Conservation (phyloP, 345 rosid genomes). For the Draba incana region DNA sequence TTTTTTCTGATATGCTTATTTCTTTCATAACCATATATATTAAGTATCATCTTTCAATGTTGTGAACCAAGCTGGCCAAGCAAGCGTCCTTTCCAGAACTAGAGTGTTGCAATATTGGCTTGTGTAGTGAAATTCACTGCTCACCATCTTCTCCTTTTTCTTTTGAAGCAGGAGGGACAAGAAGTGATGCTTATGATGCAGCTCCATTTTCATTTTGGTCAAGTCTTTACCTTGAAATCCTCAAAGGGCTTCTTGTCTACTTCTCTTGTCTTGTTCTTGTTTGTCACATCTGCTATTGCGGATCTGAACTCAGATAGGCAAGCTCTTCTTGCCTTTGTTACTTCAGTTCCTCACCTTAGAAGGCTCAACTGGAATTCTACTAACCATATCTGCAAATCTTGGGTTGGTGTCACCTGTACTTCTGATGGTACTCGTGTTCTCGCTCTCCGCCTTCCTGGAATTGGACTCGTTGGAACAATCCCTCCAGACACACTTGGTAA, state of each 20-base stretch:
- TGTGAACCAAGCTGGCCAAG: constrained; percentile 16
- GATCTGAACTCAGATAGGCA: constrained; percentile 67
- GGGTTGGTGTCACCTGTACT: constrained; percentile 75
- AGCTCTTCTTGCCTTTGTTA: constrained; percentile 67
- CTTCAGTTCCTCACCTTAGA: constrained; percentile 59
- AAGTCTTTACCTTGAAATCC: constrained; percentile 27
- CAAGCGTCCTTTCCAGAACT: not conserved
- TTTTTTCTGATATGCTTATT: constrained; percentile 21
- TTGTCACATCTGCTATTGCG: constrained; percentile 47
- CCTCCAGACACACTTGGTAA: constrained; percentile 74
- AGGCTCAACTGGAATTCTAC: constrained; percentile 64
- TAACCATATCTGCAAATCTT: constrained; percentile 59
- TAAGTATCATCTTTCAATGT: constrained; percentile 17
- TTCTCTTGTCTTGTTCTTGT: constrained; percentile 40
- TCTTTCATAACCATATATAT: constrained; percentile 19
- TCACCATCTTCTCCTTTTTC: constrained; percentile 29
- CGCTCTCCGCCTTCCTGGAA: constrained; percentile 69
- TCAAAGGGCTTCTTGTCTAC: constrained; percentile 45
- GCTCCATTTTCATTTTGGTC: constrained; percentile 29
- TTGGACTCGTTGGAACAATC: constrained; percentile 67
- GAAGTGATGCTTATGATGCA: constrained; percentile 37
- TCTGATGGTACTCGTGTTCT: constrained; percentile 46
- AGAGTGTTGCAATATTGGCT: constrained; percentile 20
- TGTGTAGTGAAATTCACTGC: constrained; percentile 32
- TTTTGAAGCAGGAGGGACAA: constrained; percentile 48